phyloP scores from a whole-genome alignment of 805 yeast genomes.

The Debaryomyces castellii region DNA sequence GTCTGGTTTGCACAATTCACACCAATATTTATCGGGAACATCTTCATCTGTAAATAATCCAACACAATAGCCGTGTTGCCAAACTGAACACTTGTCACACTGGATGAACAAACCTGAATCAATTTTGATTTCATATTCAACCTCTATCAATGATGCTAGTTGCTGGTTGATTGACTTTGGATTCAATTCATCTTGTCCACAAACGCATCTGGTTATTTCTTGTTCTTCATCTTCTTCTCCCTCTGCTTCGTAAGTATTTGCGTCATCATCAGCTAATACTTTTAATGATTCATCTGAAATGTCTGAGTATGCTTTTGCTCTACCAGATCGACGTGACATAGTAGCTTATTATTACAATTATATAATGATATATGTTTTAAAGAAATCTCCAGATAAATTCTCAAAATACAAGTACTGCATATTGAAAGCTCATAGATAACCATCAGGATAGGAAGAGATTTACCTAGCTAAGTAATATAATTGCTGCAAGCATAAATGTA shows the following conservation, averaged over 20 bases:
- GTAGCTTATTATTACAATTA: conserved; percentile 36
- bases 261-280: conserved; percentile 16
- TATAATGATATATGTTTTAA: conserved; percentile 74
- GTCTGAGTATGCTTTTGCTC: conserved; percentile 19
- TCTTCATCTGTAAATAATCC: conserved; percentile 72
- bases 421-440: not conserved
- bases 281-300: conserved; percentile 9
- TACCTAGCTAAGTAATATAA: too few relatives aligned
- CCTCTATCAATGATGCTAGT: conserved; percentile 22
- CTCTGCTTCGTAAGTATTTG: conserved; percentile 19
- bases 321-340: conserved; percentile 33
- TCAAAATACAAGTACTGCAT: not conserved
- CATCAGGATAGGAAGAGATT: not conserved
- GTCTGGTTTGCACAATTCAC: conserved; percentile 88
- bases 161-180: conserved; percentile 21
- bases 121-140: conserved; percentile 35
- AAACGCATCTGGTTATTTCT: conserved; percentile 43
- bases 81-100: conserved; percentile 87
- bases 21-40: conserved; percentile 93
- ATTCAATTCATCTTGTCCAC: conserved; percentile 40
- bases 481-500: too few relatives aligned
- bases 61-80: conserved; percentile 98
- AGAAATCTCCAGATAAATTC: conserved; percentile 39
- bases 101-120: conserved; percentile 72
- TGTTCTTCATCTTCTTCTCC: conserved; percentile 34